Evolutionary conservation across 148 eudicot genomes (phyloP).

Genomic region (Diospyros kaki): DNA sequence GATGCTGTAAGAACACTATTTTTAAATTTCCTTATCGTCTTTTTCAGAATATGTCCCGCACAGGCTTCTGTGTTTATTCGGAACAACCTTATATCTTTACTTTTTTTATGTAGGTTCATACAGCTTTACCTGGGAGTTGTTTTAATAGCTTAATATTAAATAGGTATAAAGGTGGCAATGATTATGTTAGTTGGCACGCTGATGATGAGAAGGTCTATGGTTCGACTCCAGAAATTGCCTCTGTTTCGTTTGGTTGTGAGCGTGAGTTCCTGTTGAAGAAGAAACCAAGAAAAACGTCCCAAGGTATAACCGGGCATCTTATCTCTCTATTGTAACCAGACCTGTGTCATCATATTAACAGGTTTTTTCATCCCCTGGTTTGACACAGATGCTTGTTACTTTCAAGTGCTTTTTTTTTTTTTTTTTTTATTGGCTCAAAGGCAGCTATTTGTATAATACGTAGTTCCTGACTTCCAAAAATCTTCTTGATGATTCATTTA

Average conservation of each 20-base stretch:
- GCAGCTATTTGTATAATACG: background rate
- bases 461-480: background rate
- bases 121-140: constrained; percentile 69
- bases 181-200: constrained; percentile 90
- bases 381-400: background rate
- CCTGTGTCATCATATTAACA: background rate
- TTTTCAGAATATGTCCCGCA: background rate
- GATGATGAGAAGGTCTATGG: constrained; percentile 93
- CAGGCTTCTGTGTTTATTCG: background rate
- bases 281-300: constrained; percentile 34
- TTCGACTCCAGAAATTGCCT: constrained; percentile 81
- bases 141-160: constrained; percentile 82
- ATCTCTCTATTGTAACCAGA: background rate
- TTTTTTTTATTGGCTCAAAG: background rate
- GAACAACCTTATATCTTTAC: background rate
- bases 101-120: constrained; percentile 48
- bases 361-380: background rate
- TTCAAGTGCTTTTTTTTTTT: background rate
- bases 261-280: constrained; percentile 80
- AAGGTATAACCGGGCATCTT: constrained; percentile 23
- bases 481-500: background rate
- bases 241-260: constrained; percentile 90
- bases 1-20: constrained; percentile 33
- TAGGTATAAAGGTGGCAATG: constrained; percentile 78
- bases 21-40: background rate